Conservation (phyloP, 495 filamentous ascomycete species). For the Aspergillus incahuasiensis region DNA sequence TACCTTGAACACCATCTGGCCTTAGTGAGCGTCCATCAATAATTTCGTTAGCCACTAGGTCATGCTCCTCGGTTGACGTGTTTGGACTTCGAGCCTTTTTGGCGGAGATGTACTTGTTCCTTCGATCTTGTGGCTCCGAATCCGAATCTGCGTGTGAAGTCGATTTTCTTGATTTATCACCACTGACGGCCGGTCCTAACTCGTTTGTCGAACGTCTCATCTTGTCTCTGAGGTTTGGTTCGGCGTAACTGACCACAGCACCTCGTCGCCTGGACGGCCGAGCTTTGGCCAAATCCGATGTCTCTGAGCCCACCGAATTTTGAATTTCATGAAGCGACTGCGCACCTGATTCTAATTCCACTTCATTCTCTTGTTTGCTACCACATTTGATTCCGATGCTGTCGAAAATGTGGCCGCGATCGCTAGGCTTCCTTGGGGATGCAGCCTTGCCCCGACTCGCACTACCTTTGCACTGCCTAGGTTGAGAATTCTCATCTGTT, state of each 20-base stretch:
- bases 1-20: background rate
- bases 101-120: background rate
- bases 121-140: conserved; percentile 13
- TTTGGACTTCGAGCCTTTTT: conserved; percentile 11
- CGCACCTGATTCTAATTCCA: background rate
- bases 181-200: conserved; percentile 64
- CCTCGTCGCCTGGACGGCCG: conserved; percentile 62
- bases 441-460: background rate
- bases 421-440: background rate
- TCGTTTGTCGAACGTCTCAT: conserved; percentile 79
- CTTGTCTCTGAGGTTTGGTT: conserved; percentile 79
- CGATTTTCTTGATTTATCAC: conserved; percentile 39
- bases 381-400: background rate
- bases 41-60: background rate
- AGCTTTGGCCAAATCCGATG: conserved; percentile 27
- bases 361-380: background rate
- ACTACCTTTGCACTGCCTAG: background rate
- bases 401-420: background rate
- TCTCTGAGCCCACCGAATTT: background rate
- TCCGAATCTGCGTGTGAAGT: conserved; percentile 24
- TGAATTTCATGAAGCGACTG: background rate
- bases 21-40: background rate
- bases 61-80: conserved; percentile 4
- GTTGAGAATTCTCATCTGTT: background rate
- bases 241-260: conserved; percentile 72